These are phyloP conservation scores for Arabidopsis lyrata DNA, from an alignment of 441 rosid species.

Conservation along the genomic window DNA sequence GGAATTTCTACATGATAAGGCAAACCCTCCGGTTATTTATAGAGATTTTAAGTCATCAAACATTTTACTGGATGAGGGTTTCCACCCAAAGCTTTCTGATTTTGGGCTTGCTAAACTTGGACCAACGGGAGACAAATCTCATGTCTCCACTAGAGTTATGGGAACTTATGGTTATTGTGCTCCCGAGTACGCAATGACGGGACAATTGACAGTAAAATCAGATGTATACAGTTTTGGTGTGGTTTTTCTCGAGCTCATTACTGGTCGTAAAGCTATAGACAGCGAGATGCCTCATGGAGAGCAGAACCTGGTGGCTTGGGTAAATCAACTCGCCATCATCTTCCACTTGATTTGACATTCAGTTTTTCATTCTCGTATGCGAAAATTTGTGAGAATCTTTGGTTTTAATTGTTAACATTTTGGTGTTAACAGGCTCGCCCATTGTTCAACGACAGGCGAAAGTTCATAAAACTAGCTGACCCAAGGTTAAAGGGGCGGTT, in stretches of 20 bases:
- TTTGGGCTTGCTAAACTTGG: slow-evolving; percentile 99
- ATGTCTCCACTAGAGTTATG: slow-evolving; percentile 98
- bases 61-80: slow-evolving; percentile 88
- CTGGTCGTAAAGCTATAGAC: slow-evolving; percentile 95
- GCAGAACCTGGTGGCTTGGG: slow-evolving; percentile 95
- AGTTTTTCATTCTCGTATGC: background rate
- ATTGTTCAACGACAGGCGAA: slow-evolving; percentile 80
- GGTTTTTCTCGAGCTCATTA: slow-evolving; percentile 87
- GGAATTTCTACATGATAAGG: slow-evolving; percentile 92
- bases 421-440: slow-evolving; percentile 77
- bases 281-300: slow-evolving; percentile 87
- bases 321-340: slow-evolving; percentile 41
- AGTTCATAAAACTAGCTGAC: slow-evolving; percentile 81
- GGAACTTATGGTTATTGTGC: slow-evolving; percentile 99
- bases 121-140: slow-evolving; percentile 95
- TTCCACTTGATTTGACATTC: background rate
- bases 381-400: background rate
- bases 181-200: slow-evolving; percentile 99
- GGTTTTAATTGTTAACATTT: slow-evolving; percentile 19
- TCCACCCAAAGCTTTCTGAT: slow-evolving; percentile 94
- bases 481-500: slow-evolving; percentile 77
- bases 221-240: slow-evolving; percentile 98
- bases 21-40: slow-evolving; percentile 95
- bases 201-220: slow-evolving; percentile 93
- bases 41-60: slow-evolving; percentile 97